phyloP scores from a whole-genome alignment of 768 basidiomycete genomes.

The Termitomyces sp. region DNA sequence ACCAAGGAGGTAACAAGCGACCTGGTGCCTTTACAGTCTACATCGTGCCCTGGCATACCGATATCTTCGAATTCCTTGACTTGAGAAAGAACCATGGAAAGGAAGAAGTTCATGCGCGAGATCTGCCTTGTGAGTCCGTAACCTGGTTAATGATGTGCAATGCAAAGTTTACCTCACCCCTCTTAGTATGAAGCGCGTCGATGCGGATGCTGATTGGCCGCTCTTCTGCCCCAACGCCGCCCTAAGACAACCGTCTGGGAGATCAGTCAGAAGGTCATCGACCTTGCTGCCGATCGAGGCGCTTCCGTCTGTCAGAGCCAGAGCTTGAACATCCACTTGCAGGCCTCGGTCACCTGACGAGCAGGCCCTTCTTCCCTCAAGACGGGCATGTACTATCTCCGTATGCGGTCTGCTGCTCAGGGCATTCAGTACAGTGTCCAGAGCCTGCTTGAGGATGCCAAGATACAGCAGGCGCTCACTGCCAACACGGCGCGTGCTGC shows the following conservation, averaged over 20 bases:
- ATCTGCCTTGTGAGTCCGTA: conserved; percentile 80
- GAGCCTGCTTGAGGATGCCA: conserved; percentile 64
- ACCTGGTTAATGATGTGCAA: not conserved
- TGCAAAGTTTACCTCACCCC: not conserved
- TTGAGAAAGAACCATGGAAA: conserved; percentile 99
- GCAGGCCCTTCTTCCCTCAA: conserved; percentile 98
- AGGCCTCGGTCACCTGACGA: conserved; percentile 88
- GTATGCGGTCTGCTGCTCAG: conserved; percentile 91
- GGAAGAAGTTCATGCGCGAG: conserved; percentile 94
- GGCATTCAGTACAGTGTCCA: conserved; percentile 98
- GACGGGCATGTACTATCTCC: conserved; percentile 98
- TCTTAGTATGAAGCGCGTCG: conserved; percentile 92
- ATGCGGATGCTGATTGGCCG: conserved; percentile 86
- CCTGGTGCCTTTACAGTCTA: conserved; percentile 99
- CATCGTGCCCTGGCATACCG: conserved; percentile 98
- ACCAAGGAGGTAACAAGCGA: conserved; percentile 98
- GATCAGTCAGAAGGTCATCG: conserved; percentile 97
- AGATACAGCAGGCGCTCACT: conserved; percentile 39
- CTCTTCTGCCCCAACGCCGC: conserved; percentile 98
- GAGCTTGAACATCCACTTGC: conserved; percentile 90
- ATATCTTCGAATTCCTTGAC: conserved; percentile 96
- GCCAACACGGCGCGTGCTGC: conserved; percentile 25
- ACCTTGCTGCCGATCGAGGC: conserved; percentile 96
- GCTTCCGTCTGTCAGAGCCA: conserved; percentile 98
- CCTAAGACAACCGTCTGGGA: conserved; percentile 97